Conservation (phyloP, 2,329 filamentous ascomycete genomes). For the Colletotrichum sp. region DNA sequence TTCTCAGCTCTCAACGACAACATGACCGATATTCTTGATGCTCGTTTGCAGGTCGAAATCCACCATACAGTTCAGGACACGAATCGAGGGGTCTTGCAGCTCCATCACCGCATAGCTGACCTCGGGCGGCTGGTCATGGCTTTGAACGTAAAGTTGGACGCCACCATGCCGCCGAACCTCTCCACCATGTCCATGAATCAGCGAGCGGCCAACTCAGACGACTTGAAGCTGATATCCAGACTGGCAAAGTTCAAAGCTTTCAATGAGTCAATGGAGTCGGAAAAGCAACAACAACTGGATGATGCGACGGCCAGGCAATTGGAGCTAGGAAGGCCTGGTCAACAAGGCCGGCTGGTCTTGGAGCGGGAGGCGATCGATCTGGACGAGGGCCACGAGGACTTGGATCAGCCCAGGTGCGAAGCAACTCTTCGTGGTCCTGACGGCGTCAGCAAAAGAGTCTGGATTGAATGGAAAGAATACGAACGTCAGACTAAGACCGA, state of each 20-base stretch:
- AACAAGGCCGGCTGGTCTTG: slow-evolving; percentile 36
- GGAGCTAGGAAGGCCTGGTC: slow-evolving; percentile 39
- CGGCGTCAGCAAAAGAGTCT: slow-evolving; percentile 42
- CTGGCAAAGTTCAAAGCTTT: slow-evolving; percentile 58
- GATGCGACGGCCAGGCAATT: slow-evolving; percentile 42
- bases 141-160: slow-evolving; percentile 47
- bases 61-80: slow-evolving; percentile 53
- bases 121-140: slow-evolving; percentile 51
- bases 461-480: slow-evolving; percentile 59
- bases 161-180: slow-evolving; percentile 23
- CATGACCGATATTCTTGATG: slow-evolving; percentile 53
- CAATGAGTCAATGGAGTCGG: slow-evolving; percentile 48
- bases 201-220: slow-evolving; percentile 42
- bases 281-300: slow-evolving; percentile 31
- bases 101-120: slow-evolving; percentile 51
- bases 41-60: slow-evolving; percentile 51
- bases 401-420: slow-evolving; percentile 42
- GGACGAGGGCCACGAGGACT: slow-evolving; percentile 34
- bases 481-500: slow-evolving; percentile 37
- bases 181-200: slow-evolving; percentile 38
- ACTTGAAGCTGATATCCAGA: slow-evolving; percentile 44
- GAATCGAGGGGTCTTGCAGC: slow-evolving; percentile 50
- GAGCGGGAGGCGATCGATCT: slow-evolving; percentile 39
- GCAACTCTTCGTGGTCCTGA: slow-evolving; percentile 39
- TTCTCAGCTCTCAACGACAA: slow-evolving; percentile 52